Evolutionary conservation across 805 yeast genomes (phyloP).

Genomic region (Ogataea salicorniae): DNA sequence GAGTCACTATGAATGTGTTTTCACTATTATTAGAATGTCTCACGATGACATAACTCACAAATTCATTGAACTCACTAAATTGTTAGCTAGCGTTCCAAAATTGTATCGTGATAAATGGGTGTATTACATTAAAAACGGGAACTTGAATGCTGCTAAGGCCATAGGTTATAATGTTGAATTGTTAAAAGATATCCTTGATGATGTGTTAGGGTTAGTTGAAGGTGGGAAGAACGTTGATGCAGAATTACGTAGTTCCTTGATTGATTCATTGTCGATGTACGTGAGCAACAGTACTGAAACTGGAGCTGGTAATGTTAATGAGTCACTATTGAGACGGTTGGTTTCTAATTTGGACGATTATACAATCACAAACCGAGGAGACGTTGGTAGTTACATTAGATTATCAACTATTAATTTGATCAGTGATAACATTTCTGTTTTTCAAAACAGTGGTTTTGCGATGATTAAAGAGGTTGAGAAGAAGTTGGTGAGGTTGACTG

Average conservation of each 20-base stretch:
- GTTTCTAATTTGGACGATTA: slow-evolving; percentile 62
- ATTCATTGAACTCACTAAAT: slow-evolving; percentile 29
- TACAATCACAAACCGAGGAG: slow-evolving; percentile 77
- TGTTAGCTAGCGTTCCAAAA: slow-evolving; percentile 9
- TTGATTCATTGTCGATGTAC: slow-evolving; percentile 24
- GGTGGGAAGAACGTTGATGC: slow-evolving; percentile 26
- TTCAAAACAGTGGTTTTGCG: slow-evolving; percentile 5
- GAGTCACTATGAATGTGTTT: slow-evolving; percentile 18
- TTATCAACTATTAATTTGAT: slow-evolving; percentile 40
- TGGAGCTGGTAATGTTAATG: slow-evolving; percentile 6
- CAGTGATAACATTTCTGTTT: slow-evolving; percentile 18
- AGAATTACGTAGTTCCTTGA: slow-evolving; percentile 19
- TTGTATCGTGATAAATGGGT: slow-evolving; percentile 28
- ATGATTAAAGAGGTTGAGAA: slow-evolving; percentile 20
- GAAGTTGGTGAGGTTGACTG: slow-evolving; percentile 49
- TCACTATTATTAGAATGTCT: slow-evolving; percentile 25
- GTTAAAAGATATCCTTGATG: slow-evolving; percentile 11
- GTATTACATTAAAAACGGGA: slow-evolving; percentile 35
- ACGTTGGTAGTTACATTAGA: slow-evolving; percentile 81
- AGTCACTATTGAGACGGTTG: slow-evolving; percentile 9
- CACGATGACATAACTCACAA: slow-evolving; percentile 18
- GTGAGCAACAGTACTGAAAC: slow-evolving; percentile 17
- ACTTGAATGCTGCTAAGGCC: slow-evolving; percentile 33
- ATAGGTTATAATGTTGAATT: slow-evolving; percentile 27
- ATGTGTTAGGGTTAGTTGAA: slow-evolving; percentile 25